Evolutionary conservation across 768 basidiomycete species (phyloP).

Genomic region (Agaricus subrufescens): DNA sequence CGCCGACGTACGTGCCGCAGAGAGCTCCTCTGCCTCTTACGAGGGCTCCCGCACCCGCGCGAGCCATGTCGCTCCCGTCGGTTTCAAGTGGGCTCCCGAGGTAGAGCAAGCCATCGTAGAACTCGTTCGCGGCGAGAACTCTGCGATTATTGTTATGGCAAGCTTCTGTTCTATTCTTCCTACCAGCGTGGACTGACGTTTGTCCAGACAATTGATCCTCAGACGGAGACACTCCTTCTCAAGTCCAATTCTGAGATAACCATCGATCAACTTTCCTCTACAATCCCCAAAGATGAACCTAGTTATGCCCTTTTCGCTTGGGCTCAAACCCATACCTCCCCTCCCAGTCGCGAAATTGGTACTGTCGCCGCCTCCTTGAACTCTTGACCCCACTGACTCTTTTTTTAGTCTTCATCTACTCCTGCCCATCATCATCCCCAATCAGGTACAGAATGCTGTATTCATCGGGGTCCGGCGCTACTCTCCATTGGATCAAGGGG

Average conservation of each 20-base stretch:
- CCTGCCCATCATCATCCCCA: conserved; percentile 77
- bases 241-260: conserved; percentile 32
- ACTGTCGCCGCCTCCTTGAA: conserved; percentile 14
- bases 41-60: conserved; percentile 53
- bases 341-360: conserved; percentile 60
- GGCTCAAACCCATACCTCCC: conserved; percentile 36
- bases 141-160: conserved; percentile 63
- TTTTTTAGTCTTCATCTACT: conserved; percentile 79
- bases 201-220: conserved; percentile 59
- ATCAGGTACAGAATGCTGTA: conserved; percentile 89
- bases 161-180: conserved; percentile 20
- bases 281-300: conserved; percentile 56
- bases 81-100: conserved; percentile 63
- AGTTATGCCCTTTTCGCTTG: conserved; percentile 69
- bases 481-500: conserved; percentile 53
- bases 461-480: conserved; percentile 59
- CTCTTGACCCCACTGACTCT: not conserved
- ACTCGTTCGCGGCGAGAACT: conserved; percentile 46
- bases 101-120: conserved; percentile 59
- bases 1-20: conserved; percentile 70
- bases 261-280: conserved; percentile 39
- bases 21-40: conserved; percentile 46
- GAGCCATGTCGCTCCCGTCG: conserved; percentile 57
- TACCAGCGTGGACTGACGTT: not conserved
- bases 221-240: conserved; percentile 55